Evolutionary conservation across 2,329 filamentous ascomycete genomes (phyloP), one percentile per base, ranked within the genome.

Genomic region (Fusarium chuoi): DNA sequence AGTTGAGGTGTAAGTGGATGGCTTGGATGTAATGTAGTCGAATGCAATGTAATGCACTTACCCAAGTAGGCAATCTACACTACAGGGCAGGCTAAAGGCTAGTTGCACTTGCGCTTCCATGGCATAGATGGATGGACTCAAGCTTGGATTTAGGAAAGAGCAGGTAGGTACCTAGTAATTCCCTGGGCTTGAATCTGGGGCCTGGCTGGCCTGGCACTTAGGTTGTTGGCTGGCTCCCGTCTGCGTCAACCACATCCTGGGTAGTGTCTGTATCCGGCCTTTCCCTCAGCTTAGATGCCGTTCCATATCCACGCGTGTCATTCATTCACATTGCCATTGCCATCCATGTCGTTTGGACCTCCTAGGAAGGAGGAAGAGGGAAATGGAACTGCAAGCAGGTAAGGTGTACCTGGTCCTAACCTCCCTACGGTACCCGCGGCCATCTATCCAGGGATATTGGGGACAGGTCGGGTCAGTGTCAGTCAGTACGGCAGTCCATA

Each of bases 1-100:
- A 64, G 45, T 64, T 64, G 44, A 60, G 48, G 45, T 64, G 56
- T 65, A 65, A 65, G 62, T 65, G 62, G 56, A 65, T 60, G 57
- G 56, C 33, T 49, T 64, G 55, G 62, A 64, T 62, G 24, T 62
- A 65, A 65, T 52, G 62, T 62, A 58, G 55, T 58, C 41, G n/a
- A 48, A 58, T 26, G 55, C 30, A 58, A 49, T 58, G 41, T 41
- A 58, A 48, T 58, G 39, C 39, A 48, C 55, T 57, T 46, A 64
- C 44, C 56, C 35, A 41, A 60, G 54, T 48, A 59, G 55, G 38
- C 35, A 54, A 56, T 54, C 46, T 61, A 44, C 49, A 36, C 58
- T 56, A 56, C 59, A 56, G 59, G 38, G 48, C 48, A 41, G 39
- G 49, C 48, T 55, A 55, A 26, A 62, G 49, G 49, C 38, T 62